Percentiles rank a stretch among this genome's conserved stretches.
Evolutionary conservation across 2,329 filamentous ascomycete species (phyloP).

Genomic region (Xylaria sp.): DNA sequence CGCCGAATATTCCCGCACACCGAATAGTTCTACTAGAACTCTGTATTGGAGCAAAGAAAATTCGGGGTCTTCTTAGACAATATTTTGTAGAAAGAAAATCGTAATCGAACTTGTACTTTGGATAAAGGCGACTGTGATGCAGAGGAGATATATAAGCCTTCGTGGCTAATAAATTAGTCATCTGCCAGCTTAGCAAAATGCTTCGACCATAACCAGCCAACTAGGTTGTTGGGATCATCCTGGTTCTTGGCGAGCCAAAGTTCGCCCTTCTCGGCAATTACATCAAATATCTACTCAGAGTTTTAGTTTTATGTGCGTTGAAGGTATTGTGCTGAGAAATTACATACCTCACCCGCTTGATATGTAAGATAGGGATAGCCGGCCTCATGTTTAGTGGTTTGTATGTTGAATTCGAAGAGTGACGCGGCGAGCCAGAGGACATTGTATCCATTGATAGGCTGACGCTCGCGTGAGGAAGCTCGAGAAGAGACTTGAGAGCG

Average conservation of each 20-base stretch:
- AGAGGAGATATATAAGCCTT: not conserved
- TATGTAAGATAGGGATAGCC: constrained; percentile 97
- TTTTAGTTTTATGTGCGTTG: constrained; percentile 11
- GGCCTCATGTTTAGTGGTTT: constrained; percentile 88
- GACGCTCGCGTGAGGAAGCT: constrained; percentile 69
- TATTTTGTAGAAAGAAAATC: constrained; percentile 20
- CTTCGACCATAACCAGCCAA: constrained; percentile 99
- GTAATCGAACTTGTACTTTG: constrained; percentile 19
- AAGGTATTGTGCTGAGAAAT: constrained; percentile 1
- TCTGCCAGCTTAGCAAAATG: constrained; percentile 83
- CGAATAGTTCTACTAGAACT: constrained; percentile 39
- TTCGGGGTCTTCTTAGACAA: constrained; percentile 6
- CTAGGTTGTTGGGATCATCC: constrained; percentile 80
- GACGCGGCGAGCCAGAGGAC: constrained; percentile 92
- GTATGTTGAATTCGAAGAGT: constrained; percentile 97
- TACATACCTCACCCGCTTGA: constrained; percentile 84
- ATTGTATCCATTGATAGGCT: constrained; percentile 68
- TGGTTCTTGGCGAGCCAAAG: constrained; percentile 98
- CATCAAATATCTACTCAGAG: constrained; percentile 76
- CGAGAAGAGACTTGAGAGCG: constrained; percentile 69
- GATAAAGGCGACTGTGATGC: constrained; percentile 5
- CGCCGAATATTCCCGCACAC: constrained; percentile 45
- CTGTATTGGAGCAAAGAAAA: constrained; percentile 33
- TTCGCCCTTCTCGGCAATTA: constrained; percentile 96
- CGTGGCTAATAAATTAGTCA: constrained; percentile 42